Percentiles rank a stretch among this genome's conserved stretches.
phyloP scores from a whole-genome alignment of 1,284 basidiomycete species.

The Phlebopus sp. region DNA sequence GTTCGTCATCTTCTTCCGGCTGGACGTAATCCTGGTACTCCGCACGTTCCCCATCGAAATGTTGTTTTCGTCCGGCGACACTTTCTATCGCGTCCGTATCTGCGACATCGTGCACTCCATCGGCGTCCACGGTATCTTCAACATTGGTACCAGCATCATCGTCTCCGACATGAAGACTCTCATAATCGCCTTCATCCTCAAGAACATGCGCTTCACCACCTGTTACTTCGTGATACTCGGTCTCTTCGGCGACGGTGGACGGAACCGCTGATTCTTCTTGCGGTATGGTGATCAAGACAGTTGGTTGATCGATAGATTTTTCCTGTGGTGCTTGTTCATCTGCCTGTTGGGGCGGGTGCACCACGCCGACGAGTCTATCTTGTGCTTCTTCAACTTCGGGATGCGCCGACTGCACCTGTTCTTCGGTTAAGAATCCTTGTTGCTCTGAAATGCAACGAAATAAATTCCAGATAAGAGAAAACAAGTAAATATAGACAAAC shows the following conservation, averaged over 20 bases:
- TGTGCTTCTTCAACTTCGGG: conserved; percentile 6
- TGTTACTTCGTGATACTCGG: conserved; percentile 15
- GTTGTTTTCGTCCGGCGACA: conserved; percentile 8
- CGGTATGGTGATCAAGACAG: no score
- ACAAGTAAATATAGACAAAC: conserved; percentile 9
- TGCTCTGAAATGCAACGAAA: conserved; percentile 13
- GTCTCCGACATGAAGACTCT: conserved; percentile 18
- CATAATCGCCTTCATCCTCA: conserved; percentile 25
- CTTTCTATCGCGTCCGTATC: conserved; percentile 17
- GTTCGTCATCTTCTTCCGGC: conserved; percentile 31
- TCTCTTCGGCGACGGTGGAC: conserved; percentile 8
- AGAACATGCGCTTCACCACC: conserved; percentile 11
- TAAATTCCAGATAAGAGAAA: background rate
- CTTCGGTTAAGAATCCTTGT: conserved; percentile 10
- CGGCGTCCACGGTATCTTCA: conserved; percentile 29
- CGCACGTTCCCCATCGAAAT: conserved; percentile 28
- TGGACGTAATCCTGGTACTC: conserved; percentile 30
- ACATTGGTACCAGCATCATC: conserved; percentile 20
- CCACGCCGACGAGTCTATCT: background rate
- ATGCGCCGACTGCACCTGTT: conserved; percentile 9
- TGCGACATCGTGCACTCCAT: conserved; percentile 28
- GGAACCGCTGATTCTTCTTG: no score
- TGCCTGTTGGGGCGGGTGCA: background rate
- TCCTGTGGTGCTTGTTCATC: conserved; percentile 15
- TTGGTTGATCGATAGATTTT: conserved; percentile 15